Conservation (phyloP, 1,139 yeast genomes). For the Suhomyces ambrosiae region DNA sequence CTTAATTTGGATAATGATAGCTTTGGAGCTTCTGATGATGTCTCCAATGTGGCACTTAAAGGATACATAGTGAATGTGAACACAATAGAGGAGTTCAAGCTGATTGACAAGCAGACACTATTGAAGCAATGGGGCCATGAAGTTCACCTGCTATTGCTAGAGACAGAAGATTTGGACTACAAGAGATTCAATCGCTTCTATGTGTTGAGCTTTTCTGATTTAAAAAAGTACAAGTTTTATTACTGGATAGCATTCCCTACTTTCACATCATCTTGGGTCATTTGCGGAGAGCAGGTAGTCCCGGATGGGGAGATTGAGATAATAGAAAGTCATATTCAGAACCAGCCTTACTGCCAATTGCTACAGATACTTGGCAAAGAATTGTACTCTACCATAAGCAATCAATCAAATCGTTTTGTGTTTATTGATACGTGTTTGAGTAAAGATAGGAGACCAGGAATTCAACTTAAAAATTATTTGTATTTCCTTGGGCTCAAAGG, state of each 20-base stretch:
- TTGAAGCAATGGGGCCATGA: slow-evolving; percentile 48
- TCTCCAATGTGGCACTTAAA: slow-evolving; percentile 14
- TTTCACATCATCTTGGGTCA: slow-evolving; percentile 49
- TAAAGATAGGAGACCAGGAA: slow-evolving; percentile 51
- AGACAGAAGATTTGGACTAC: slow-evolving; percentile 15
- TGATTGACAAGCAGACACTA: slow-evolving; percentile 59
- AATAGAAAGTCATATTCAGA: neutral
- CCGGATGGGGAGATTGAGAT: neutral
- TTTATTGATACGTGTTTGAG: slow-evolving; percentile 64
- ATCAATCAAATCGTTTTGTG: slow-evolving; percentile 38
- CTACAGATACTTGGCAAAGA: slow-evolving; percentile 16
- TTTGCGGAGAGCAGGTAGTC: slow-evolving; percentile 9
- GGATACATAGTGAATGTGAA: slow-evolving; percentile 61
- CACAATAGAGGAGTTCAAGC: slow-evolving; percentile 82
- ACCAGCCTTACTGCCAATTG: slow-evolving; percentile 13
- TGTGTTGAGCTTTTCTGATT: slow-evolving; percentile 76
- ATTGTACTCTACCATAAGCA: neutral
- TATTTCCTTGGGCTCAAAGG: slow-evolving; percentile 52
- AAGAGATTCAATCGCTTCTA: slow-evolving; percentile 44
- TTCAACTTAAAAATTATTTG: slow-evolving; percentile 66
- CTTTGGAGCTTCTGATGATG: slow-evolving; percentile 38
- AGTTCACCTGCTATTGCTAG: slow-evolving; percentile 20
- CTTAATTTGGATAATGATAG: slow-evolving; percentile 44
- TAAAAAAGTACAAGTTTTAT: slow-evolving; percentile 82
- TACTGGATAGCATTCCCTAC: slow-evolving; percentile 90